phyloP scores from a whole-genome alignment of 2,329 filamentous ascomycete species.

The Apiospora sp. region DNA sequence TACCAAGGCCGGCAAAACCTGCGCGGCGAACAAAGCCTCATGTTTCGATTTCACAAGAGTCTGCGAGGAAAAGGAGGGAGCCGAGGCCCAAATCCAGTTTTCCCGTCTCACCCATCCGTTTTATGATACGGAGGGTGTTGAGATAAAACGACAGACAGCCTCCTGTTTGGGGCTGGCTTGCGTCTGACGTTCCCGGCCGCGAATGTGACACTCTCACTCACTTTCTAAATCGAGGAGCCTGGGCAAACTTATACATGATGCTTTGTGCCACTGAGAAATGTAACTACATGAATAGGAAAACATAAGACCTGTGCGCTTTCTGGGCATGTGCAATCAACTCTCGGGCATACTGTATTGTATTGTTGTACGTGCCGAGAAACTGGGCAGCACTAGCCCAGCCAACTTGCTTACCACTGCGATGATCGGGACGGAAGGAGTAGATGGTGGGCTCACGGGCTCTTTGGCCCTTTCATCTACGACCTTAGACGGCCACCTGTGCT shows the following conservation, averaged over 20 bases:
- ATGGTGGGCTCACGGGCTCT: background rate
- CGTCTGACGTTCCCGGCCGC: background rate
- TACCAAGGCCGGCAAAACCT: background rate
- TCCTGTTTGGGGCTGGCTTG: slow-evolving; percentile 2
- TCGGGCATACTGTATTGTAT: background rate
- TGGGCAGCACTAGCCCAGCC: background rate
- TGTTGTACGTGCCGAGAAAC: background rate
- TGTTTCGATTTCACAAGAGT: background rate
- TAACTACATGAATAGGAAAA: background rate
- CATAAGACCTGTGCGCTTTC: background rate
- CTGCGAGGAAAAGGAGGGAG: background rate
- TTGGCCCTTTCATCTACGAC: background rate
- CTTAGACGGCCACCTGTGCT: background rate
- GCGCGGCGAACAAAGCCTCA: background rate
- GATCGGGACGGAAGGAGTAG: too few species aligned
- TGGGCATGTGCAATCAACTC: too few species aligned
- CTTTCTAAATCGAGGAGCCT: background rate
- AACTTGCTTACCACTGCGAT: background rate
- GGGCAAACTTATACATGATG: background rate
- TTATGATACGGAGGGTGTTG: background rate
- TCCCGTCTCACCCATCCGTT: slow-evolving; percentile 9
- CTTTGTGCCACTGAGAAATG: background rate
- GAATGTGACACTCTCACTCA: background rate
- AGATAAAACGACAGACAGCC: slow-evolving; percentile 5
- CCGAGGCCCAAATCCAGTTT: background rate